Evolutionary conservation across 2,329 filamentous ascomycete genomes (phyloP), one percentile per base, ranked within the genome.

Genomic region (Rhynchosporium agropyri): DNA sequence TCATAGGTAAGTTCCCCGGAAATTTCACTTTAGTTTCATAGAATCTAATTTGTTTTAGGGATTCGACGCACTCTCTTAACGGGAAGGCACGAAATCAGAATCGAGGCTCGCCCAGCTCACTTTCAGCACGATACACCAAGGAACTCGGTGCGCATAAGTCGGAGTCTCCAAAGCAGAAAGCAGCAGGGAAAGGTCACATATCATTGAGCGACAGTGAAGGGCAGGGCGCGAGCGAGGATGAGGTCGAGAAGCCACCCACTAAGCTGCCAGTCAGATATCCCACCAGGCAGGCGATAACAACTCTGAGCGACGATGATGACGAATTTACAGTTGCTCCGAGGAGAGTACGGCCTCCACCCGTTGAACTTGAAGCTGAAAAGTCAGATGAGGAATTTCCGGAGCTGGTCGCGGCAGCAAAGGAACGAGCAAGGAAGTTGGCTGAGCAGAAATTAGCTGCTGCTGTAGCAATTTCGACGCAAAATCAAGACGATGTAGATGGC

Each of bases 341-440:
- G 33, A 59, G 42, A 31, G 28, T 29, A 10, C 62, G 48, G 46
- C 55, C 48, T 50, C n/a, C 54, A 38, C 31, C 56, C 10, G 33
- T 49, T 9, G 65, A 68, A 15, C 65, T 70, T 28, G 67, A 71
- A 15, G 42, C 54, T 5, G 54, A 65, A 31, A 13, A 65, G 2
- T 70, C 65, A 3, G 72, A 74, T 13, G 73, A 75, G 58, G 72
- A 74, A 51, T 73, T 70, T 49, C 69, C 73, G 13, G 72, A 75
- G 42, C 57, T 74, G n/a, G 62, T 74, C 12, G 61, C 61, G 48
- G 63, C 65, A 51, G 73, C 73, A 15, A 60, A 68, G 42, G 68
- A 74, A 60, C 68, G 71, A 5, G 68, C 65, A 40, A 68, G 60
- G 49, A 64, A 67, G 46, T 70, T 68, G 28, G 58, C 61, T 28